Evolutionary conservation across 2,329 filamentous ascomycete species (phyloP).

Genomic region (Aspergillus piperis): DNA sequence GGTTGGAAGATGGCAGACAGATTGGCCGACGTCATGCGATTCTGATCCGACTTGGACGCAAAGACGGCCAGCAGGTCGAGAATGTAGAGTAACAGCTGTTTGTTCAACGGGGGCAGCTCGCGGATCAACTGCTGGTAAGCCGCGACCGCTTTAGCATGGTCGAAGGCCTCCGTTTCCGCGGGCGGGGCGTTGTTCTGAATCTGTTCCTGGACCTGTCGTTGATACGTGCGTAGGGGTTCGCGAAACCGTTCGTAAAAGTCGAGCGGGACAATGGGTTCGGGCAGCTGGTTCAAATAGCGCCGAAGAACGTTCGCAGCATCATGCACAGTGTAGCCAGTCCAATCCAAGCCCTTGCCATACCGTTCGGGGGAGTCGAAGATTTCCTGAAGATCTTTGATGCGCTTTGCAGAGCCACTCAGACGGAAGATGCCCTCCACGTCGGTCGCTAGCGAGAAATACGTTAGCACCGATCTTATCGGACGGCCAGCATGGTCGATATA

Average conservation of each 20-base stretch:
- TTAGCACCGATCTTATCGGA: not conserved
- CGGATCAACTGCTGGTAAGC: slow-evolving; percentile 90
- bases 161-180: slow-evolving; percentile 71
- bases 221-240: slow-evolving; percentile 71
- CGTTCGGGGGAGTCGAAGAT: slow-evolving; percentile 92
- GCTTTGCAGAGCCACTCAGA: slow-evolving; percentile 91
- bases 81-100: slow-evolving; percentile 92
- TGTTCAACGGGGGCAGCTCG: slow-evolving; percentile 86
- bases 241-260: slow-evolving; percentile 92
- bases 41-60: slow-evolving; percentile 92
- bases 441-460: slow-evolving; percentile 64
- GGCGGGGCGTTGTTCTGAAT: slow-evolving; percentile 69
- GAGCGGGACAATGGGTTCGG: slow-evolving; percentile 92
- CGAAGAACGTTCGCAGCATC: slow-evolving; percentile 96
- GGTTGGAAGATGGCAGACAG: slow-evolving; percentile 97
- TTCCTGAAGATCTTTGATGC: slow-evolving; percentile 92
- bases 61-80: slow-evolving; percentile 95
- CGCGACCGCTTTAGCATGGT: slow-evolving; percentile 72
- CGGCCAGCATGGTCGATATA: slow-evolving; percentile 48
- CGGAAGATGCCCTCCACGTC: slow-evolving; percentile 96
- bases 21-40: slow-evolving; percentile 95
- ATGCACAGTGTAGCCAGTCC: slow-evolving; percentile 97
- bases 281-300: slow-evolving; percentile 92
- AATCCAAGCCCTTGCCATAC: slow-evolving; percentile 95
- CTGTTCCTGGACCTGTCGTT: slow-evolving; percentile 71